Conservation (phyloP, 306 rosid genomes). For the Quercus wislizeni region DNA sequence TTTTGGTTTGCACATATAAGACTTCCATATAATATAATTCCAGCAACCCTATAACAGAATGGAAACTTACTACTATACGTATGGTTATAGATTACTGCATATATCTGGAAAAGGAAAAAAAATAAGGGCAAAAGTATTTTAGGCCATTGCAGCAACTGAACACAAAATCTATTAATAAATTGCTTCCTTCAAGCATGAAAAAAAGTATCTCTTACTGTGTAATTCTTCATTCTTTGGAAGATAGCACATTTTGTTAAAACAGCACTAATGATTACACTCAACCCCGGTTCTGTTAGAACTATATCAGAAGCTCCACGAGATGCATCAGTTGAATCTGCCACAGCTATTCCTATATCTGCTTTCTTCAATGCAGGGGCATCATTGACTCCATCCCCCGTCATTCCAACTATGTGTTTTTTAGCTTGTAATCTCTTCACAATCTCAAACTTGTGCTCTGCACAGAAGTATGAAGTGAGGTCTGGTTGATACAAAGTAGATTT, state of each 20-base stretch:
- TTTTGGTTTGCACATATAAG: not conserved
- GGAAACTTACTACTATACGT: slow-evolving; percentile 66
- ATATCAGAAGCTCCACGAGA: slow-evolving; percentile 77
- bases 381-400: slow-evolving; percentile 86
- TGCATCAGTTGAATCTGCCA: slow-evolving; percentile 75
- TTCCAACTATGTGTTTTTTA: slow-evolving; percentile 66
- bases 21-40: too few species aligned
- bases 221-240: slow-evolving; percentile 76
- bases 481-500: too few species aligned
- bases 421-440: slow-evolving; percentile 71
- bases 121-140: not conserved
- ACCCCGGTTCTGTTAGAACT: slow-evolving; percentile 75
- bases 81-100: slow-evolving; percentile 76
- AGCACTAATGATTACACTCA: slow-evolving; percentile 77
- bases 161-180: slow-evolving; percentile 8
- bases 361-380: slow-evolving; percentile 77
- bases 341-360: slow-evolving; percentile 81
- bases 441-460: slow-evolving; percentile 72
- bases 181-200: not conserved
- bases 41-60: too few species aligned
- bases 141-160: not conserved
- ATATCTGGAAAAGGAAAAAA: slow-evolving; percentile 41
- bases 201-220: slow-evolving; percentile 42
- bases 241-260: slow-evolving; percentile 76
- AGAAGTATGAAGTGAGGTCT: slow-evolving; percentile 12